Conservation (phyloP, 371 early-diverging fungal genomes). For the Dichotomocladium elegans region DNA sequence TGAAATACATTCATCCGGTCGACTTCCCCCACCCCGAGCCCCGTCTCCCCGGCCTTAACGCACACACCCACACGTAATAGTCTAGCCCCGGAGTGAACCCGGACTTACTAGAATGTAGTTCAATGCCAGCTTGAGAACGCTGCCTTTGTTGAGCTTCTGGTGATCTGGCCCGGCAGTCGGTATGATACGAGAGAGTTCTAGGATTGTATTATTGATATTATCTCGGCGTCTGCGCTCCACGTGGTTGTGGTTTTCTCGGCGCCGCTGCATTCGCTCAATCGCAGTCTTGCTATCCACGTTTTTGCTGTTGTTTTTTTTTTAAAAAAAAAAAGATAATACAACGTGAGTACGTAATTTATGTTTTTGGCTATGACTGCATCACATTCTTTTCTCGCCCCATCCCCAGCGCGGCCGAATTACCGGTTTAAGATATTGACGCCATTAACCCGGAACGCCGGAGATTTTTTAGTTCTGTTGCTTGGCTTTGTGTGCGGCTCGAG, state of each 20-base stretch:
- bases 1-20: too few species aligned
- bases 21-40: too few species aligned
- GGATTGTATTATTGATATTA: constrained; percentile 66
- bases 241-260: constrained; percentile 76
- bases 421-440: constrained; percentile 66
- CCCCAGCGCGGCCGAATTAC: too few species aligned
- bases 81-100: too few species aligned
- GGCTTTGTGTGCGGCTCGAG: constrained; percentile 13
- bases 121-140: constrained; percentile 52
- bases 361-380: too few species aligned
- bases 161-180: constrained; percentile 46
- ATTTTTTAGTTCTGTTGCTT: constrained; percentile 35
- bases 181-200: constrained; percentile 51
- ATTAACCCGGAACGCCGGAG: constrained; percentile 55
- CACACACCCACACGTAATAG: too few species aligned
- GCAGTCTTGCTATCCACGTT: constrained; percentile 69
- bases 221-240: constrained; percentile 74
- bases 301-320: constrained; percentile 32
- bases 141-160: constrained; percentile 59
- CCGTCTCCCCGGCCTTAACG: too few species aligned
- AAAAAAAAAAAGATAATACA: background rate
- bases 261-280: constrained; percentile 67
- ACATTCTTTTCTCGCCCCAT: too few species aligned
- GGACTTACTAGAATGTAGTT: constrained; percentile 45
- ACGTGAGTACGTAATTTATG: too few species aligned